Conservation (phyloP, 106 monocot genomes). For the Acorus gramineus region DNA sequence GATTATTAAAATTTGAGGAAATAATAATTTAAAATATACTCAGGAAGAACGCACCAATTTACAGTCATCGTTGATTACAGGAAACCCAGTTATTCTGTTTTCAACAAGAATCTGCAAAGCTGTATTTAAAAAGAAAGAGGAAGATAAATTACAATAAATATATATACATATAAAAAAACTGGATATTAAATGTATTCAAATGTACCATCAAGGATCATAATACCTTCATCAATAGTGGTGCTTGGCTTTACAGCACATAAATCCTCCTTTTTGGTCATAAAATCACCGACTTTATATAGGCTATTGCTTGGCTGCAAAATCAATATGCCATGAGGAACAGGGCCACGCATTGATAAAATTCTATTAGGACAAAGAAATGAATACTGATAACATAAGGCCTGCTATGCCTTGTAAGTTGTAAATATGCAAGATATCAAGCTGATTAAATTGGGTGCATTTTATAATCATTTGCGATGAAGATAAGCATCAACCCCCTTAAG, state of each 20-base stretch:
- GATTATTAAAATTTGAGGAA: too few species aligned
- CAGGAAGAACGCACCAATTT: slow-evolving; percentile 3
- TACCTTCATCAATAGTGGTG: slow-evolving; percentile 18
- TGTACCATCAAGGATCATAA: not conserved
- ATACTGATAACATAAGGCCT: too few species aligned
- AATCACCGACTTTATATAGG: slow-evolving; percentile 17
- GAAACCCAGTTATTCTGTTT: slow-evolving; percentile 9
- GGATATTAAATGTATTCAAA: not conserved
- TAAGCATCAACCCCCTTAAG: too few species aligned
- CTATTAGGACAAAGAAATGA: too few species aligned
- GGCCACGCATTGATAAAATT: too few species aligned
- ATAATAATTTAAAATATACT: too few species aligned
- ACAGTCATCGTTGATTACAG: slow-evolving; percentile 9
- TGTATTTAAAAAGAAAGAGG: not conserved
- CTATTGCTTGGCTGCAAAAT: slow-evolving; percentile 4
- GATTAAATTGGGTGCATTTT: too few species aligned
- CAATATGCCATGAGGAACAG: too few species aligned
- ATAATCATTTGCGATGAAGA: too few species aligned
- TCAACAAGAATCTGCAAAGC: slow-evolving; percentile 14
- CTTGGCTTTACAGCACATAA: slow-evolving; percentile 20
- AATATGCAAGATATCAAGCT: too few species aligned
- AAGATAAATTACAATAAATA: not conserved
- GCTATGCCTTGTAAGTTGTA: too few species aligned
- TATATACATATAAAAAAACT: not conserved
- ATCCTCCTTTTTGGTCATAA: slow-evolving; percentile 22